A percentile compares a stretch with the other conserved stretches of the same genome.
Conservation (phyloP, 2,329 filamentous ascomycete species). For the Pseudogymnoascus sp. region DNA sequence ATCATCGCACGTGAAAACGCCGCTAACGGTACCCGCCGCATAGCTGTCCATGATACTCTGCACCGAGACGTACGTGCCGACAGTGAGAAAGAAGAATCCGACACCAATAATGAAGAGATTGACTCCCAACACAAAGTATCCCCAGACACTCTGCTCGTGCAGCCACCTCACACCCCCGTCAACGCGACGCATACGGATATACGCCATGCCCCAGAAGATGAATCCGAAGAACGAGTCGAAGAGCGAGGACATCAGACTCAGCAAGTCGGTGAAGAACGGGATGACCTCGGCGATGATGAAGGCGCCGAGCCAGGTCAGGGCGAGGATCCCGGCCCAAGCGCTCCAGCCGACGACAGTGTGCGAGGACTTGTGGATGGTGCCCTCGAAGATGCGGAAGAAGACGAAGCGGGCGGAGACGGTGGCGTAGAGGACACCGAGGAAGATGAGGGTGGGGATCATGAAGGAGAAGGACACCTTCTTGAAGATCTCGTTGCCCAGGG, state of each 20-base stretch:
- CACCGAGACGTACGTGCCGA: conserved; percentile 72
- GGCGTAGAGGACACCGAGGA: conserved; percentile 83
- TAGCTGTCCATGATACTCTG: conserved; percentile 71
- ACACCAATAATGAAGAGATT: conserved; percentile 67
- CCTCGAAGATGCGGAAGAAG: conserved; percentile 81
- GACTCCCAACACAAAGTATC: conserved; percentile 47
- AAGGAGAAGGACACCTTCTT: conserved; percentile 89
- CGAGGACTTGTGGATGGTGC: conserved; percentile 67
- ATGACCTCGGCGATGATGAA: conserved; percentile 92
- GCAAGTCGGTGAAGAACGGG: conserved; percentile 71
- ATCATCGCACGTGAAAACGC: conserved; percentile 64
- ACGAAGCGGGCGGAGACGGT: conserved; percentile 84
- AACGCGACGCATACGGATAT: conserved; percentile 64
- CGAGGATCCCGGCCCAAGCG: conserved; percentile 68
- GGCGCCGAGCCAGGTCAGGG: conserved; percentile 70
- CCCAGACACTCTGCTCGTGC: conserved; percentile 24
- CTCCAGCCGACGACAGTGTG: conserved; percentile 78
- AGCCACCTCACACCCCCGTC: conserved; percentile 44
- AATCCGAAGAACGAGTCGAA: conserved; percentile 94
- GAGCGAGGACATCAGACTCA: conserved; percentile 74
- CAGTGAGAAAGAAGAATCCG: conserved; percentile 73
- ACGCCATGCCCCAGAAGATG: conserved; percentile 86
- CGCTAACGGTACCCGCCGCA: conserved; percentile 51
- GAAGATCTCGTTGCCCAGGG: conserved; percentile 61
- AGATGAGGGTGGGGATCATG: conserved; percentile 92